Conservation (phyloP, 2,329 filamentous ascomycete genomes). For the Fusarium sp. region DNA sequence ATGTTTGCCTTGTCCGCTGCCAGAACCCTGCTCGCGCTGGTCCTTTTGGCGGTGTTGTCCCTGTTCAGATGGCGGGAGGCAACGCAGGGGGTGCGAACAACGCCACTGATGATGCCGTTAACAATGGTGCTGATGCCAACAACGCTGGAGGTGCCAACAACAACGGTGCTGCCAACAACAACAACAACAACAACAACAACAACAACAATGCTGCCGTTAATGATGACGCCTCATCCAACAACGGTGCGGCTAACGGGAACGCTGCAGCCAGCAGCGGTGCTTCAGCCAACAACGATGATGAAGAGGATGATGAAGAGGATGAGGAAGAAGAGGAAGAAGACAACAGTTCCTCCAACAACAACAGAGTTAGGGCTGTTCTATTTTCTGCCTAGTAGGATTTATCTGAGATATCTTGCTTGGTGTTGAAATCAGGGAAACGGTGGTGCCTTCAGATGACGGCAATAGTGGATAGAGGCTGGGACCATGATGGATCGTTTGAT, state of each 20-base stretch:
- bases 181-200: background rate
- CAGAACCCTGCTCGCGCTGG: conserved; percentile 70
- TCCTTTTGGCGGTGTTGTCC: conserved; percentile 72
- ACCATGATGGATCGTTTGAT: too few species aligned
- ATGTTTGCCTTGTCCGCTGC: conserved; percentile 73
- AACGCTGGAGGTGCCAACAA: background rate
- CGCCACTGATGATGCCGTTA: background rate
- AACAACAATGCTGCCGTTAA: background rate
- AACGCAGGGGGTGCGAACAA: background rate
- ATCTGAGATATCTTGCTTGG: background rate
- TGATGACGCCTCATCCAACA: background rate
- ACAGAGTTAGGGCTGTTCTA: background rate
- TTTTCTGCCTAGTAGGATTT: background rate
- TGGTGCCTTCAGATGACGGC: too few species aligned
- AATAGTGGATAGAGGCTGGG: too few species aligned
- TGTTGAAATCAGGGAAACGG: too few species aligned
- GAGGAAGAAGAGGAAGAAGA: background rate
- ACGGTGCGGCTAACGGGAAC: background rate
- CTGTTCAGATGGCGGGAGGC: conserved; percentile 59
- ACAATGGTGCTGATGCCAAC: background rate
- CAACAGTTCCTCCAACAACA: background rate
- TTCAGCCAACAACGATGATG: background rate
- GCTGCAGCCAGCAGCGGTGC: background rate
- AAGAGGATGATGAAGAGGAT: background rate
- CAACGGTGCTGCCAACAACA: background rate